Percentiles rank a stretch among this genome's conserved stretches.
Evolutionary conservation across 1,284 basidiomycete genomes (phyloP).

Genomic region (Tylopilus sp.): DNA sequence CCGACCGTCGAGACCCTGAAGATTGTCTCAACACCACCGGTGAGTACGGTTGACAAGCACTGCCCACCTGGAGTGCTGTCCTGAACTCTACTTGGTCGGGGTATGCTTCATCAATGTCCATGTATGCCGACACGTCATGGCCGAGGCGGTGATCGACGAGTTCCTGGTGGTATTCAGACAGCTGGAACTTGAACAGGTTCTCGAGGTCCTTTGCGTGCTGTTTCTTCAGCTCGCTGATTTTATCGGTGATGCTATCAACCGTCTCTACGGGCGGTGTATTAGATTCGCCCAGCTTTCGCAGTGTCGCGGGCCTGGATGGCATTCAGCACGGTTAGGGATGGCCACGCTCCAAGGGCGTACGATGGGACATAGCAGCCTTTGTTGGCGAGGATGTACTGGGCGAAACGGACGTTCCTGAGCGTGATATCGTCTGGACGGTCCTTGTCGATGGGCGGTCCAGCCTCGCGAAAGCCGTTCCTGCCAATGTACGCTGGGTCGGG

Average conservation of each 20-base stretch:
- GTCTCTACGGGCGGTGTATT: constrained; percentile 24
- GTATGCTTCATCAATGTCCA: constrained; percentile 31
- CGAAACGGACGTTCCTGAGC: constrained; percentile 29
- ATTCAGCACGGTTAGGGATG: neutral
- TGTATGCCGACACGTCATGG: constrained; percentile 33
- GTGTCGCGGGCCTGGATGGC: constrained; percentile 14
- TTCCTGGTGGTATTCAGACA: constrained; percentile 41
- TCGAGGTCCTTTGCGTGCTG: constrained; percentile 44
- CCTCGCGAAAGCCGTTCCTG: constrained; percentile 27
- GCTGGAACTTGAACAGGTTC: constrained; percentile 41
- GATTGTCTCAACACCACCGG: no score
- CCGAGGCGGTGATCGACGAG: constrained; percentile 34
- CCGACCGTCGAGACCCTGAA: constrained; percentile 30
- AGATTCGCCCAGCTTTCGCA: constrained; percentile 23
- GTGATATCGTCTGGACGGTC: constrained; percentile 25
- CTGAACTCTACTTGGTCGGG: constrained; percentile 25
- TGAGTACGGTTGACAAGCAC: neutral
- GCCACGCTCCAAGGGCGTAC: constrained; percentile 16
- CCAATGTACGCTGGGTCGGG: constrained; percentile 5
- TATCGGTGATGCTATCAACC: constrained; percentile 29
- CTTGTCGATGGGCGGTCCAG: constrained; percentile 10
- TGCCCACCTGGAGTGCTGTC: constrained; percentile 28
- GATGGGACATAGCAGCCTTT: constrained; percentile 27
- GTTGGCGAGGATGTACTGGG: constrained; percentile 29
- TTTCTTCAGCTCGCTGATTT: constrained; percentile 37